Percentiles rank a stretch among this genome's conserved stretches.
These are phyloP conservation scores for Bjerkandera adusta DNA, from an alignment of 1,284 basidiomycete species.

Conservation along the genomic window DNA sequence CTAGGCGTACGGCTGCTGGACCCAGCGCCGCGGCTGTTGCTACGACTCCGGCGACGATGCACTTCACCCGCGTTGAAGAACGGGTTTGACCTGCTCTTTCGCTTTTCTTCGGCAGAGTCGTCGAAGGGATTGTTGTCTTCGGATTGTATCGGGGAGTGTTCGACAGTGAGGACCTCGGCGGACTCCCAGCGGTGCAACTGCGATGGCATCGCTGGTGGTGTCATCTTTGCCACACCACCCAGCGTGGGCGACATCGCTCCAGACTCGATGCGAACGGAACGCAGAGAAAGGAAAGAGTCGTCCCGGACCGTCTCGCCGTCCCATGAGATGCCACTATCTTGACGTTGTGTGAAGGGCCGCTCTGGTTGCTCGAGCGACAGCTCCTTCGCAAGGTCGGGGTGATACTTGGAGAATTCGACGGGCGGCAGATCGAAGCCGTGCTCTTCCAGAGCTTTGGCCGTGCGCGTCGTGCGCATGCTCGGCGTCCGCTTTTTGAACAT, in stretches of 20 bases:
- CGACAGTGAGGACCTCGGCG: constrained; percentile 59
- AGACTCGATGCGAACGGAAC: constrained; percentile 40
- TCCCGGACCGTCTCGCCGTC: constrained; percentile 47
- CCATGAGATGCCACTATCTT: constrained; percentile 46
- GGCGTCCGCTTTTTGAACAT: constrained; percentile 66
- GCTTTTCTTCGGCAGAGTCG: constrained; percentile 33
- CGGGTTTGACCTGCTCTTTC: constrained; percentile 52
- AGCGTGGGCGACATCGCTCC: constrained; percentile 41
- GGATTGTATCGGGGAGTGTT: constrained; percentile 26
- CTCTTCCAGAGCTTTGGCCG: constrained; percentile 31
- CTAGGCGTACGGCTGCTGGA: constrained; percentile 17
- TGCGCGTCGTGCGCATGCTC: constrained; percentile 47
- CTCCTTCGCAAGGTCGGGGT: constrained; percentile 52
- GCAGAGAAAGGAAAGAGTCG: constrained; percentile 50
- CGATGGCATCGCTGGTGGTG: constrained; percentile 50
- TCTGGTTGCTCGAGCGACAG: constrained; percentile 38
- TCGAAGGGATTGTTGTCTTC: constrained; percentile 42
- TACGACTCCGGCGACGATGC: constrained; percentile 26
- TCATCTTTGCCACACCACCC: constrained; percentile 50
- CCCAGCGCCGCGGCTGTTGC: constrained; percentile 21
- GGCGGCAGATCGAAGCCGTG: constrained; percentile 35
- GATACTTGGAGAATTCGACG: constrained; percentile 44
- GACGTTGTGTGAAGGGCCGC: constrained; percentile 42
- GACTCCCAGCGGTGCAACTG: constrained; percentile 67
- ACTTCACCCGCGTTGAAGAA: constrained; percentile 55